phyloP scores from a whole-genome alignment of 345 rosid genomes.

The Toxicodendron radicans region DNA sequence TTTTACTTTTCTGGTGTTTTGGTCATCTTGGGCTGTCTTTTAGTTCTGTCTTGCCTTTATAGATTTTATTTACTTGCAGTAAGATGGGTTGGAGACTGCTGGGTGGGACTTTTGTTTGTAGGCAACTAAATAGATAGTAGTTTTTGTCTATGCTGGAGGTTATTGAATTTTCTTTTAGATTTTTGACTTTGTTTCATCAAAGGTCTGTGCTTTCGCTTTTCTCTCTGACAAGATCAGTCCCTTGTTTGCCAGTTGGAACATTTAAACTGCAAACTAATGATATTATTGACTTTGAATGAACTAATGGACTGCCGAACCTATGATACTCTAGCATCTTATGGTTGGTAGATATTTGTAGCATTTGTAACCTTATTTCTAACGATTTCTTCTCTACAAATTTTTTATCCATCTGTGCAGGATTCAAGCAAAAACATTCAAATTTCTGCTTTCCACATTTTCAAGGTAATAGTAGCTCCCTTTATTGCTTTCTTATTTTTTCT shows the following conservation, averaged over 20 bases:
- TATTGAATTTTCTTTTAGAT: neutral
- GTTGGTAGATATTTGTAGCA: neutral
- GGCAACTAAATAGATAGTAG: neutral
- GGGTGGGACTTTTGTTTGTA: neutral
- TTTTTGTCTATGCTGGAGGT: constrained; percentile 1
- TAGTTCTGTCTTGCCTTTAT: neutral
- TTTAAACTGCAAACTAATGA: neutral
- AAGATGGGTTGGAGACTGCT: constrained; percentile 1
- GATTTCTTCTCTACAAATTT: neutral
- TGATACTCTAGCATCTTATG: too few species aligned
- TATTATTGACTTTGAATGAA: neutral
- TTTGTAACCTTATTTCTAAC: constrained; percentile 6
- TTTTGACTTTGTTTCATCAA: neutral
- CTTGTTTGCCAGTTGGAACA: neutral
- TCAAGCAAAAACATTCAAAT: constrained; percentile 92
- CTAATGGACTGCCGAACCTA: constrained; percentile 2
- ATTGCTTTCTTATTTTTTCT: neutral
- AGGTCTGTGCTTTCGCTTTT: neutral
- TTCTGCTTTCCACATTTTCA: constrained; percentile 93
- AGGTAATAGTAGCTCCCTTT: constrained; percentile 41
- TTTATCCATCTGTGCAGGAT: constrained; percentile 52
- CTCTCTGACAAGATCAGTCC: constrained; percentile 5
- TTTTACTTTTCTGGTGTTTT: neutral
- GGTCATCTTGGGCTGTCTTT: neutral
- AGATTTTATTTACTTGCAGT: neutral